Evolutionary conservation across 345 rosid genomes (phyloP).

Genomic region (Ailanthus altissimus): DNA sequence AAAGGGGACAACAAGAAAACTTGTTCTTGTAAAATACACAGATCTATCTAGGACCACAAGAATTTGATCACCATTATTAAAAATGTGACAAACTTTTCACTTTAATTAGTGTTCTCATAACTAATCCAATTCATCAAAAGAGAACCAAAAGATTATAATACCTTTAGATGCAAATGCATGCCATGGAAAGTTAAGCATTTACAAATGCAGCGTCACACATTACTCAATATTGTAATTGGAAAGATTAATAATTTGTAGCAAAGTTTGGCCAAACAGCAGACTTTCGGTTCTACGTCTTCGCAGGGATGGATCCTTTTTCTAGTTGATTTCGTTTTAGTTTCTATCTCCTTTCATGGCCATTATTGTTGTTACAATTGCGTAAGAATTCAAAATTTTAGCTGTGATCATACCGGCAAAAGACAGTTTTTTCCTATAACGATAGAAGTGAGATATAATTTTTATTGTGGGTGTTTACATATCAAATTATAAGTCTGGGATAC

Average conservation of each 20-base stretch:
- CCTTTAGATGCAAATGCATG: not conserved
- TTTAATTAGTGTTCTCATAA: slow-evolving; percentile 23
- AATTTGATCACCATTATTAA: slow-evolving; percentile 15
- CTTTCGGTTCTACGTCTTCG: not conserved
- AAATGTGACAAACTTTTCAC: slow-evolving; percentile 17
- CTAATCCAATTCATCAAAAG: slow-evolving; percentile 26
- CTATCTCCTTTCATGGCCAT: not conserved
- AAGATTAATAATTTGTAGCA: not conserved
- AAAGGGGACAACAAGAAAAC: slow-evolving; percentile 24
- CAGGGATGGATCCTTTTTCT: not conserved
- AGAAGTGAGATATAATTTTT: too few species aligned
- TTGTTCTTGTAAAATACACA: slow-evolving; percentile 9
- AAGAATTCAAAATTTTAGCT: too few species aligned
- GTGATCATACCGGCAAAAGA: too few species aligned
- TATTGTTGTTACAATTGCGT: not conserved
- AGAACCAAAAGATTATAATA: slow-evolving; percentile 9
- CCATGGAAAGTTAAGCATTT: too few species aligned
- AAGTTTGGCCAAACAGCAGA: not conserved
- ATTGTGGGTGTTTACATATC: too few species aligned
- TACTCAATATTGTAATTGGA: not conserved
- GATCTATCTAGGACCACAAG: slow-evolving; percentile 36
- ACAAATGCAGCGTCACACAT: not conserved
- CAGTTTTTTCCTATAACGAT: too few species aligned
- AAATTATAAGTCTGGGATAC: too few species aligned
- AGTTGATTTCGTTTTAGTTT: not conserved